phyloP scores from a whole-genome alignment of 148 eudicot species.

The Nyssa sinensis region DNA sequence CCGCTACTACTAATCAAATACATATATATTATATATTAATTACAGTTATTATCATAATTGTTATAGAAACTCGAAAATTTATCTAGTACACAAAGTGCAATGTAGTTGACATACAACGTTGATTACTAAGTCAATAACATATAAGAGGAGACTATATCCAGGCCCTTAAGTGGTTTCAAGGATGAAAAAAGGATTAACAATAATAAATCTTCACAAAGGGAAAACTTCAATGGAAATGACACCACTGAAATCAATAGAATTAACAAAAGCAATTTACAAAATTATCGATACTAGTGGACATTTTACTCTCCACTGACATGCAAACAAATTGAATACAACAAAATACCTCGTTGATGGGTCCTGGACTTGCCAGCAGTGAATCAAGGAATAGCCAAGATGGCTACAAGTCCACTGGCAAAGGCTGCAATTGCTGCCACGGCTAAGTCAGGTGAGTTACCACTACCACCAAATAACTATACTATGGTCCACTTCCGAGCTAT shows the following conservation, averaged over 20 bases:
- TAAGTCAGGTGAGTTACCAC: constrained; percentile 71
- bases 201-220: neutral
- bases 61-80: neutral
- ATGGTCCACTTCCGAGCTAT: constrained; percentile 75
- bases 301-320: neutral
- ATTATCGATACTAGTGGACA: constrained; percentile 1
- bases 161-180: neutral
- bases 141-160: neutral
- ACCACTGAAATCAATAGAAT: constrained; percentile 15
- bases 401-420: constrained; percentile 52
- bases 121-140: neutral
- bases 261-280: constrained; percentile 13
- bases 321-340: constrained; percentile 21
- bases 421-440: constrained; percentile 60
- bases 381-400: constrained; percentile 60
- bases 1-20: neutral
- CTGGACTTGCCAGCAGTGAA: constrained; percentile 47
- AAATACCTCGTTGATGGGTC: constrained; percentile 36
- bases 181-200: neutral
- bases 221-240: neutral
- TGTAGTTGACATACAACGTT: neutral
- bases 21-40: neutral
- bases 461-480: constrained; percentile 79
- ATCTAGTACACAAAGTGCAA: constrained; percentile 1
- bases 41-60: neutral